These are phyloP conservation scores for Kodamaea sp. DNA, from an alignment of 1,139 yeast genomes.

Conservation along the genomic window DNA sequence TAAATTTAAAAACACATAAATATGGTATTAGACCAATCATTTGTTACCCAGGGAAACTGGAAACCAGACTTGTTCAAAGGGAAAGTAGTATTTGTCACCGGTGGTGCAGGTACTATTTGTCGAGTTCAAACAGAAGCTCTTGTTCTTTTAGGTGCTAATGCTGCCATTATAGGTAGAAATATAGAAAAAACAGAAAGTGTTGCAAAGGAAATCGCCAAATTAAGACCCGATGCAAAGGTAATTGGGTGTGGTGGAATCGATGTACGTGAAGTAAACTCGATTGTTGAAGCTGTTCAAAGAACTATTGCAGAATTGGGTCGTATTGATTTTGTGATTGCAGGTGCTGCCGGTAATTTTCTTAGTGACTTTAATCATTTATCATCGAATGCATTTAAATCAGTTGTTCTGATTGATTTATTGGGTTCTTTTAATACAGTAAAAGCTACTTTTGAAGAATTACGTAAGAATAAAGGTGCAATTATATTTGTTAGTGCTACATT, in stretches of 20 bases:
- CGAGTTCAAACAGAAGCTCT: slow-evolving; percentile 26
- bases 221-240: slow-evolving; percentile 22
- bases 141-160: slow-evolving; percentile 26
- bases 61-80: slow-evolving; percentile 68
- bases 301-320: slow-evolving; percentile 24
- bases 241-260: slow-evolving; percentile 19
- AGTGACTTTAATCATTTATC: slow-evolving; percentile 27
- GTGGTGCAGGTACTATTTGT: slow-evolving; percentile 29
- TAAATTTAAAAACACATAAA: not conserved
- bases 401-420: slow-evolving; percentile 55
- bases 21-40: slow-evolving; percentile 25
- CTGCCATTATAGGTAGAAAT: slow-evolving; percentile 26
- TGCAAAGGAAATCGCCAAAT: slow-evolving; percentile 54
- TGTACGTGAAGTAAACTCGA: slow-evolving; percentile 20
- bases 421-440: slow-evolving; percentile 87
- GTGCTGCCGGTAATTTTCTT: slow-evolving; percentile 29
- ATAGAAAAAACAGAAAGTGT: slow-evolving; percentile 35
- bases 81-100: slow-evolving; percentile 50
- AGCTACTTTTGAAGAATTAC: slow-evolving; percentile 24
- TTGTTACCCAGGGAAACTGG: slow-evolving; percentile 30
- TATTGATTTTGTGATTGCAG: slow-evolving; percentile 26
- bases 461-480: slow-evolving; percentile 24
- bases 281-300: slow-evolving; percentile 20
- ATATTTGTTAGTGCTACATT: slow-evolving; percentile 57
- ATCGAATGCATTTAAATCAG: slow-evolving; percentile 24